Base-by-base conservation (phyloP, 2,329 filamentous ascomycete genomes). In the Ceratocystis ficicola region DNA sequence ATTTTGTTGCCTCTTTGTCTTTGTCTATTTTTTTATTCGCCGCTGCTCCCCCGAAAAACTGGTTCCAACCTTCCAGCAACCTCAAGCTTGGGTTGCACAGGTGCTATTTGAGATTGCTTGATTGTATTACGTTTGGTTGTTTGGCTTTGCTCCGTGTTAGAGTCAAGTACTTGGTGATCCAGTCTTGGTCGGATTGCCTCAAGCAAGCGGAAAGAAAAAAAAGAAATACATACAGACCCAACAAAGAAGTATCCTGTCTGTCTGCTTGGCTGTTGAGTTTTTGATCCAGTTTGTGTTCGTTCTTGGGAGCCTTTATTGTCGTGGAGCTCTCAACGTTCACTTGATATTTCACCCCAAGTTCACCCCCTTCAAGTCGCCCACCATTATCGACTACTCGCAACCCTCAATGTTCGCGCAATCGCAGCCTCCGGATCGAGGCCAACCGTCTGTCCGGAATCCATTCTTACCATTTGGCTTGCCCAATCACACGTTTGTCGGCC, bases 361-460 rank as follows among this genome's bases (percentile, higher is more conserved):
- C 59, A 41, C 64, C 64, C 30, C 46, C 46, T 52, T 10, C 41
- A 52, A 62, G 8, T 66, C 22, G 64, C 64, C 64, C 59, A 66
- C 57, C 64, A 59, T 66, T 59, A 63, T 66, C 25, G 64, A 66
- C 46, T 66, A 63, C 64, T 59, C 57, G 15, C 62, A 62, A 55
- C 44, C 61, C 55, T 63, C 65, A 30, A 66, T 66, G 65, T 66
- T 66, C 22, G 65, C 65, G 48, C 50, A 32, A 36, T 66, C 65
- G 44, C 65, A 66, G 62, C 60, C 65, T 60, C 50, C 61, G 25
- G 61, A 64, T 22, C 50, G 65, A 50, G 61, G 65, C 36, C 61
- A 63, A 50, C 52, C 36, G 25, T 36, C 48, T 50, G 61, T 64
- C 62, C 65, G 65, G 48, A 66, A 63, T 30, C 65, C 65, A 3